phyloP scores from a whole-genome alignment of 2,329 filamentous ascomycete genomes.

The Colletotrichum simmondsii region DNA sequence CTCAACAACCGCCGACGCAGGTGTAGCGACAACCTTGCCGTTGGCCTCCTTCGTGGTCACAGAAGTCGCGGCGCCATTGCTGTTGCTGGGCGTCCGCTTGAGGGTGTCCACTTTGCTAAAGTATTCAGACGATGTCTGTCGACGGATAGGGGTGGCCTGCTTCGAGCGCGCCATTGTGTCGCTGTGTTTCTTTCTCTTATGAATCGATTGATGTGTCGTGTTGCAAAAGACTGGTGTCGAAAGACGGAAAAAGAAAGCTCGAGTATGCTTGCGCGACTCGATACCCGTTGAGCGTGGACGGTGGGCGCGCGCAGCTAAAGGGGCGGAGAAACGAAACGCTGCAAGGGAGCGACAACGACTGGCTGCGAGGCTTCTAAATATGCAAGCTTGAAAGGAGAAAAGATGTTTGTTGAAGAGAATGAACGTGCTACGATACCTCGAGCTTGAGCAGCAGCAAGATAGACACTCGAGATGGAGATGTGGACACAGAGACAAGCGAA shows the following conservation, averaged over 20 bases:
- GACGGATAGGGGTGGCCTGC: slow-evolving; percentile 72
- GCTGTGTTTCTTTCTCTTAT: neutral
- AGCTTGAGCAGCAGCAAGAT: neutral
- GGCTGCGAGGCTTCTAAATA: neutral
- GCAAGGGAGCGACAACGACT: neutral
- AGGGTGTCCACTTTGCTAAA: slow-evolving; percentile 59
- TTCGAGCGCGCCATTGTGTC: slow-evolving; percentile 76
- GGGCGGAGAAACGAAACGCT: neutral
- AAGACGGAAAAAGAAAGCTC: neutral
- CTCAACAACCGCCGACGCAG: slow-evolving; percentile 40
- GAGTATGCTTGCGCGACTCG: neutral
- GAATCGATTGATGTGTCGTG: neutral
- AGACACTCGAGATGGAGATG: neutral
- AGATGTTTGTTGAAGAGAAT: neutral
- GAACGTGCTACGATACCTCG: neutral
- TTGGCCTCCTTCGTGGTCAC: slow-evolving; percentile 38
- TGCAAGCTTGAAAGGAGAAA: neutral
- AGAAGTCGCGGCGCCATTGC: slow-evolving; percentile 28
- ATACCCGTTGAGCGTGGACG: neutral
- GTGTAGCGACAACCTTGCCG: slow-evolving; percentile 42
- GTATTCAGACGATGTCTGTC: slow-evolving; percentile 75
- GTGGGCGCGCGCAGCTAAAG: neutral
- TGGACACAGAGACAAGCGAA: slow-evolving; percentile 3
- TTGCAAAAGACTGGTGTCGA: neutral
- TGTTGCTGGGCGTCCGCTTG: slow-evolving; percentile 47